Base-by-base conservation (phyloP, 495 filamentous ascomycete species). In the Neurospora terricola region DNA sequence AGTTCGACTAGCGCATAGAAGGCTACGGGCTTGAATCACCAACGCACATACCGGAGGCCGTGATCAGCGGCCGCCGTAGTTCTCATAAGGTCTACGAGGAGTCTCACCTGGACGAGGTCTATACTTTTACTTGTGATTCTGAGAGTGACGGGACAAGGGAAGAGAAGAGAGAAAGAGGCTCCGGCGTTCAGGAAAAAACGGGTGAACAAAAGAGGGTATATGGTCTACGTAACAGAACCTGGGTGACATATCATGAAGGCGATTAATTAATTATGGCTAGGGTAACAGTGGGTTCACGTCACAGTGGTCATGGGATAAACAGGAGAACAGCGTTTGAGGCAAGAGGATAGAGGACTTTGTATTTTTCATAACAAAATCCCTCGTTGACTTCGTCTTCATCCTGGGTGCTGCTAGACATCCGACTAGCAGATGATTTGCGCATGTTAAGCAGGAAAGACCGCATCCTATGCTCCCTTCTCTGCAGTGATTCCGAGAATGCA, bases 401-500 rank as follows among this genome's bases (percentile, higher is more conserved):
- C 6, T 66, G 54, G 27, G 54, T 36, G 54, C 54, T 66, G 54
- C 54, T 66, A 66, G 54, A 16, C 27, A 30, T 34, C 14, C 14
- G 27, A 18, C 54, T 34, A 30, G 23, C 54, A 66, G 12, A 66
- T 66, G 27, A 66, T 66, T 18, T 59, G 21, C 5, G 10, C 48
- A 59, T 12, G 48, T 14, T 27, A 12, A 59, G 21, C 48, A 27
- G 21, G 21, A 59, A 59, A 59, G 5, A 27, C 48, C 23, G 2
- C 48, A 59, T 45, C 23, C 70, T 70, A 38, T 38, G 69, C 21
- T 69, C 39, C 18, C 69, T 74, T 77, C 73, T 68, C 34, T 43
- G 37, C 75, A 76, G 73, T 75, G 45, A 68, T 75, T 71, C 27
- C 54, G 72, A 77, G 73, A 79, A 80, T 76, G 76, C 75, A 77